Base-by-base conservation (phyloP, 164 flowering plant genomes). In the Vitis rotundifolia region DNA sequence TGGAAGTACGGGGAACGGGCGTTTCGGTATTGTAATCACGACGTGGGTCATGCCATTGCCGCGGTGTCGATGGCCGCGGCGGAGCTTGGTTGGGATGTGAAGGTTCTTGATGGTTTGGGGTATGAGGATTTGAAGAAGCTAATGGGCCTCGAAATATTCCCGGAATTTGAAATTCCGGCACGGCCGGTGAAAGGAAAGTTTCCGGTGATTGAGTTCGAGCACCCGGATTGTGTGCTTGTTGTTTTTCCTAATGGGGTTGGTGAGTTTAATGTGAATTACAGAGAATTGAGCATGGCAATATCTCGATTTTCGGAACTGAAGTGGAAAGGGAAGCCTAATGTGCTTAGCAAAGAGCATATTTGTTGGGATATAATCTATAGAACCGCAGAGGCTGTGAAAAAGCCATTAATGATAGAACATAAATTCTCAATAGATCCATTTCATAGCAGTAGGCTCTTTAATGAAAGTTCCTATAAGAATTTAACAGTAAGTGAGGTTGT, bases 1-100 rank as follows among this genome's bases (percentile, higher is more conserved):
- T 94, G 99, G 97, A 94, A 94, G 80, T 94, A 94, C 58, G 95
- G 97, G 6, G 97, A 94, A 70, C 82, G 97, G 28, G 94, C 91
- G 12, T 89, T 89, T 73, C 79, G 97, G 78, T 92, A 91, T 73
- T 92, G 95, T 77, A 94, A 92, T 75, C 98, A 94, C 64, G 97
- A 94, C 49, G 91, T 89, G 58, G 97, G 98, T 22, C 98, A 94
- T 63, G 98, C 97, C 1, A 82, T 92, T 64, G 97, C 85, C 0
- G 97, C 98, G 0, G 88, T 94, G 8, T 16, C 88, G 0, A 71
- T 92, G 63, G 98, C 94, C 9, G 97, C 98, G 0, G 92, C 90
- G 0, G 86, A 74, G 56, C 83, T 92, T 48, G 97, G 97, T 3
- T 92, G 97, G 94, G 98, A 92, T 75, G 92, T 86, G 61, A 87